Evolutionary conservation across 192 early-diverging fungal species (phyloP).

Genomic region (Entomortierella parvispora): DNA sequence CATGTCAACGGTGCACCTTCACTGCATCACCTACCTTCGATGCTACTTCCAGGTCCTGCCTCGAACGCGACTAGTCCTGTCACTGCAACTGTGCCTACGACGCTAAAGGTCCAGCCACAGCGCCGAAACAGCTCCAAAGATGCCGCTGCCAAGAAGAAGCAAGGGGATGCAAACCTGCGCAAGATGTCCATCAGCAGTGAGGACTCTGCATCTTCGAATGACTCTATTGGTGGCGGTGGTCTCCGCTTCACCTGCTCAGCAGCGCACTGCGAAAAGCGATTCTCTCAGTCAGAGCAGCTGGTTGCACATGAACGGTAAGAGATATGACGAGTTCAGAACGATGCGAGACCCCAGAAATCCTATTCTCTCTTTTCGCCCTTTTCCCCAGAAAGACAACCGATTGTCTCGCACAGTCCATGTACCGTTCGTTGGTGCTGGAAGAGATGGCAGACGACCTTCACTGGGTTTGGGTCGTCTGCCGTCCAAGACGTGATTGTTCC

Average conservation of each 20-base stretch:
- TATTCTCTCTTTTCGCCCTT: background rate
- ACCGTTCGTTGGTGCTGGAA: too few relatives aligned
- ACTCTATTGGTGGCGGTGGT: slow-evolving; percentile 8
- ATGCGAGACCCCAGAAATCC: background rate
- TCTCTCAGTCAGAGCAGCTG: slow-evolving; percentile 76
- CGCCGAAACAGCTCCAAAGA: background rate
- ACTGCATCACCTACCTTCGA: slow-evolving; percentile 37
- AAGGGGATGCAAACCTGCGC: background rate
- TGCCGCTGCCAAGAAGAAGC: background rate
- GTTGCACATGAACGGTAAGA: slow-evolving; percentile 71
- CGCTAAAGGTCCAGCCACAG: slow-evolving; percentile 12
- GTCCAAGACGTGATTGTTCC: too few relatives aligned
- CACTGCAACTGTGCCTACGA: slow-evolving; percentile 1
- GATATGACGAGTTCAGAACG: background rate
- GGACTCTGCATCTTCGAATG: slow-evolving; percentile 28
- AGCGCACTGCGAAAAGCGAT: slow-evolving; percentile 69
- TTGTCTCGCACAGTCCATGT: too few relatives aligned
- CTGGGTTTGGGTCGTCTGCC: too few relatives aligned
- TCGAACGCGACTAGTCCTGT: background rate
- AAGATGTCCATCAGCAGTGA: slow-evolving; percentile 51
- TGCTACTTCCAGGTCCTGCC: slow-evolving; percentile 32
- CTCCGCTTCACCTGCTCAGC: slow-evolving; percentile 54
- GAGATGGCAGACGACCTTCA: too few relatives aligned
- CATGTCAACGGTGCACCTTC: slow-evolving; percentile 12
- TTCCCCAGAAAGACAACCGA: too few relatives aligned